These are phyloP conservation scores for Penicillium verhagenii DNA, from an alignment of 495 filamentous ascomycete genomes.

Conservation along the genomic window DNA sequence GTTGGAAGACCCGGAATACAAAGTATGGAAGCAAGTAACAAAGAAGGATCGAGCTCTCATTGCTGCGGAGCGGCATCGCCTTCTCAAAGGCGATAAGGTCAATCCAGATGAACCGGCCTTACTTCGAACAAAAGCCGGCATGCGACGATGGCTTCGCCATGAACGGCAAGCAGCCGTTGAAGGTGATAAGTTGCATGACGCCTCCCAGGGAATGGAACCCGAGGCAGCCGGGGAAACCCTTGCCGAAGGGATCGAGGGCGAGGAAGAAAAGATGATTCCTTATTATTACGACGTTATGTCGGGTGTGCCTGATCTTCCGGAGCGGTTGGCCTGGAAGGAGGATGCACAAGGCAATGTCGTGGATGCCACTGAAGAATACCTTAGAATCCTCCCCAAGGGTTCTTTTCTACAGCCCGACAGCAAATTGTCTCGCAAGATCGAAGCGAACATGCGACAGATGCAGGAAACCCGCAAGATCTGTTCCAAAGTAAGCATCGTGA, in stretches of 20 bases:
- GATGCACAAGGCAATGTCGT: conserved; percentile 83
- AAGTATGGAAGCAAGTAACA: conserved; percentile 97
- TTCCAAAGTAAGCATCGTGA: conserved; percentile 94
- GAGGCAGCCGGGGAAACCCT: conserved; percentile 64
- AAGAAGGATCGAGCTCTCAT: conserved; percentile 92
- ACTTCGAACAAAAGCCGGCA: conserved; percentile 71
- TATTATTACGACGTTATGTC: conserved; percentile 92
- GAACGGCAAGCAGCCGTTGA: conserved; percentile 61
- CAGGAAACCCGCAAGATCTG: conserved; percentile 95
- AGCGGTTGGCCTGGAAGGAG: conserved; percentile 78
- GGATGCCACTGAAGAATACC: conserved; percentile 77
- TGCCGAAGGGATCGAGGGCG: conserved; percentile 87
- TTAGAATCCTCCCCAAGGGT: conserved; percentile 69
- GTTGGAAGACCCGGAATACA: conserved; percentile 84
- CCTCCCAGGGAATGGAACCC: conserved; percentile 47
- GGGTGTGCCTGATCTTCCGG: conserved; percentile 77
- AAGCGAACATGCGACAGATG: conserved; percentile 90
- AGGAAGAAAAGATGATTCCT: conserved; percentile 74
- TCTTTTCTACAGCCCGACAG: conserved; percentile 78
- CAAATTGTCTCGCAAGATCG: conserved; percentile 72
- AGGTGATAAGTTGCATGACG: conserved; percentile 50
- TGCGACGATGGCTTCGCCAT: conserved; percentile 76
- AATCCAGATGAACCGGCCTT: conserved; percentile 87
- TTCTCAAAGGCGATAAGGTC: conserved; percentile 81
- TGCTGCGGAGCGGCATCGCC: conserved; percentile 71